phyloP scores from a whole-genome alignment of 1,284 basidiomycete genomes.

The Chalciporus sp. region DNA sequence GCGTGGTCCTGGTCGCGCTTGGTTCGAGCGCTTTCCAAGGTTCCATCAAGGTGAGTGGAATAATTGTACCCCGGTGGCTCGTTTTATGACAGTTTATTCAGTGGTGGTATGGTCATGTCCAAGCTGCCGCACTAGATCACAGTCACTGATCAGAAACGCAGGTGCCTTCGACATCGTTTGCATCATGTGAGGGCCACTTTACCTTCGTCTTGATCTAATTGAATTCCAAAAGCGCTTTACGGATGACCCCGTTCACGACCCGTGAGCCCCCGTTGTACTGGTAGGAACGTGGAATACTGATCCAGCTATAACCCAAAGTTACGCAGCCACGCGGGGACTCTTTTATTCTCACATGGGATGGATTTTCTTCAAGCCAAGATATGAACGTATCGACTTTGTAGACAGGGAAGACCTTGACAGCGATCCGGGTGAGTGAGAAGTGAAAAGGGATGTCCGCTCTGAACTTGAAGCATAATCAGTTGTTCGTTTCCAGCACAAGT shows the following conservation, averaged over 20 bases:
- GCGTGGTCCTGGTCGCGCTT: slow-evolving; percentile 60
- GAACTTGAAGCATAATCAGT: slow-evolving; percentile 44
- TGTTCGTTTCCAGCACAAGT: slow-evolving; percentile 71
- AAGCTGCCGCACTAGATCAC: background rate
- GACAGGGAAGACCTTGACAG: slow-evolving; percentile 72
- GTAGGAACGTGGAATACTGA: background rate
- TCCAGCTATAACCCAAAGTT: slow-evolving; percentile 40
- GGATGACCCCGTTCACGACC: slow-evolving; percentile 74
- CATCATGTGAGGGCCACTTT: slow-evolving; percentile 59
- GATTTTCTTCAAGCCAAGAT: slow-evolving; percentile 80
- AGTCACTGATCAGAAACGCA: slow-evolving; percentile 28
- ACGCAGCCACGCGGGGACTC: slow-evolving; percentile 72
- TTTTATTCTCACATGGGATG: slow-evolving; percentile 82
- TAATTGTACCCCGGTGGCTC: background rate
- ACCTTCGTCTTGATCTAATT: background rate
- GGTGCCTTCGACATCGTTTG: slow-evolving; percentile 74
- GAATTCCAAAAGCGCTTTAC: slow-evolving; percentile 58
- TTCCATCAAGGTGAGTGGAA: slow-evolving; percentile 49
- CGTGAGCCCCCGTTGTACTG: slow-evolving; percentile 43
- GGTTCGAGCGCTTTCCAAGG: slow-evolving; percentile 75
- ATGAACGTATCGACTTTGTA: slow-evolving; percentile 63
- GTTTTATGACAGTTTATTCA: slow-evolving; percentile 17
- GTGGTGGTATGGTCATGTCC: slow-evolving; percentile 49
- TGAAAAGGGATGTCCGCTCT: background rate
- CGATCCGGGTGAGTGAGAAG: slow-evolving; percentile 56